Base-by-base conservation (phyloP, 768 basidiomycete species). In the Suillus subluteus region DNA sequence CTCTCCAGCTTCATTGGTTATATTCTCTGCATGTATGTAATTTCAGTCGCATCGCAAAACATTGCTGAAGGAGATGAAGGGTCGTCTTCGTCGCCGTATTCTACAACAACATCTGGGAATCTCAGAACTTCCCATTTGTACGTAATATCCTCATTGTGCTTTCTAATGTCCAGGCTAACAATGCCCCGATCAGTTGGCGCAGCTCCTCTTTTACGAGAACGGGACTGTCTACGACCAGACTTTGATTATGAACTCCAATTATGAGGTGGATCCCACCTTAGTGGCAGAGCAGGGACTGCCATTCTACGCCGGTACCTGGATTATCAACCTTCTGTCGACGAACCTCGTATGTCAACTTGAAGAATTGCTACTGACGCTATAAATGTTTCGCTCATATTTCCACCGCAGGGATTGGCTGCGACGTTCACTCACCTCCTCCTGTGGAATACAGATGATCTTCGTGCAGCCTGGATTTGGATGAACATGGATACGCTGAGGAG, bases 91-190 rank as follows among this genome's bases (percentile, higher is more conserved):
- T 63, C 26, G 18, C 75, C 0, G 69, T 81, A 3, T 85, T 79
- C 68, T 82, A 81, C 13, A 80, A 73, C 52, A 88, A 91, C 66
- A 76, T 82, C 13, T 90, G 88, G 88, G 74, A 84, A 55, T 83
- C 83, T 1, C 83, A 86, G 70, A 83, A 80, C 70, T 88, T 89
- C 78, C 88, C 88, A 1, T 88, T 88, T 76, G 80, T 82, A 70
- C 41, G 74, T 63, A 35, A 35, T 12, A 35, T 21, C 4, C 16
- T 9, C 4, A 12, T 30, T 1, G 32, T 11, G 18, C 30, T 32
- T 12, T 55, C 54, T 12, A 72, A 76, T 70, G 40, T 69, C 44
- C 62, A 32, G 18, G 54, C 30, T 55, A 21, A 55, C 11, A 35
- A 32, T 21, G 54, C 32, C 21, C 11, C 15, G 7, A 35, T 35